Conservation (phyloP, 176 grass and related monocot genomes). For the Carex littledalei region DNA sequence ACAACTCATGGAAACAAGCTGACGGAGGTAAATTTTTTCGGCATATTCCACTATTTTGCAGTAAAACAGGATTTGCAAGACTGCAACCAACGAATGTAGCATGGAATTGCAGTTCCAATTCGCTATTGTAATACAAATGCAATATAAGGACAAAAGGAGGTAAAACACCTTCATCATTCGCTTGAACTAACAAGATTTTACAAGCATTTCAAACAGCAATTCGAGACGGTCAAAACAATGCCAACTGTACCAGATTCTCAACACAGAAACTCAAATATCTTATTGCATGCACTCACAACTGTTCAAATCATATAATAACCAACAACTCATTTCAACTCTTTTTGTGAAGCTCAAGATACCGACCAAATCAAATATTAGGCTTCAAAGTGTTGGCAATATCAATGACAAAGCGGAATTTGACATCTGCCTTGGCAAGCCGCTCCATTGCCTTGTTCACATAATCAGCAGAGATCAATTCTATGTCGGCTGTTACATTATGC, state of each 20-base stretch:
- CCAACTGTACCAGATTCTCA: background rate
- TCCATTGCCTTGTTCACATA: conserved; percentile 63
- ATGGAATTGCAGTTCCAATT: background rate
- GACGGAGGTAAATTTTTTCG: too few species aligned
- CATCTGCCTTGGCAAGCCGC: conserved; percentile 51
- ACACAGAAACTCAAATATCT: background rate
- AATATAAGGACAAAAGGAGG: background rate
- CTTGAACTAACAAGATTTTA: background rate
- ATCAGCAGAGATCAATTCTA: conserved; percentile 42
- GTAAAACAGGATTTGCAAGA: background rate
- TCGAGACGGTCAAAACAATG: background rate
- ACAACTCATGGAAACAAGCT: too few species aligned
- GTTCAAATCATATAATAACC: background rate
- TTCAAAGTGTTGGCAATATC: conserved; percentile 69
- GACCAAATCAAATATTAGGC: conserved; percentile 14
- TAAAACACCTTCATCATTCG: background rate
- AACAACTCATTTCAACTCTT: background rate
- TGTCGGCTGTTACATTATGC: conserved; percentile 48
- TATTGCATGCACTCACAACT: background rate
- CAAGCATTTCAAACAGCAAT: background rate
- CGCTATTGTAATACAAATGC: background rate
- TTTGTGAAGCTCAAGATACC: background rate
- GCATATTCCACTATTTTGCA: too few species aligned
- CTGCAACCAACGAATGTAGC: background rate
- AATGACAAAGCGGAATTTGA: conserved; percentile 74